phyloP scores from a whole-genome alignment of 495 filamentous ascomycete genomes.

The Penicillium riverlandense region DNA sequence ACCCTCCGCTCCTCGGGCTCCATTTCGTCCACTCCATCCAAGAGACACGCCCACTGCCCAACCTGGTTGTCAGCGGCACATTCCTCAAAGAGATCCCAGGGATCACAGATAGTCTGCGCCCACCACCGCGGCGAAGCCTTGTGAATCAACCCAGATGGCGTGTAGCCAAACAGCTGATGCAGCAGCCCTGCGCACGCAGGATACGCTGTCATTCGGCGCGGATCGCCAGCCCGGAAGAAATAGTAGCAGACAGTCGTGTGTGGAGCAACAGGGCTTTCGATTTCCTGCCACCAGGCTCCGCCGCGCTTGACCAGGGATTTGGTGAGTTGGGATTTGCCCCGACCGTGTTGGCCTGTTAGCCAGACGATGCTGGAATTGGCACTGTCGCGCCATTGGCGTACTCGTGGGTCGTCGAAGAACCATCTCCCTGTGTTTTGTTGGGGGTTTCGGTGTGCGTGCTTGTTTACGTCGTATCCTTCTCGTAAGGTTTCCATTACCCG shows the following conservation, averaged over 20 bases:
- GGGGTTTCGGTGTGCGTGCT: neutral
- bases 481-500: neutral
- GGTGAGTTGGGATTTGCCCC: neutral
- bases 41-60: too few relatives aligned
- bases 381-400: neutral
- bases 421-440: neutral
- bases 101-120: too few relatives aligned
- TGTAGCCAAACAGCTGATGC: neutral
- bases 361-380: neutral
- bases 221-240: neutral
- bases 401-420: neutral
- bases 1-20: neutral
- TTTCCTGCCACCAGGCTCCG: neutral
- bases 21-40: too few relatives aligned
- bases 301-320: neutral
- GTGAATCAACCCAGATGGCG: neutral
- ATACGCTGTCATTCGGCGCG: neutral
- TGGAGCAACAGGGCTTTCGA: neutral
- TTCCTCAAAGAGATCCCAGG: too few relatives aligned
- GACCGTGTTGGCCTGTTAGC: neutral
- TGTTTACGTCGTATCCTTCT: neutral
- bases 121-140: too few relatives aligned
- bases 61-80: too few relatives aligned
- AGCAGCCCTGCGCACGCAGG: neutral
- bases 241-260: neutral